Base-by-base conservation (phyloP, 345 rosid species). In the Hibiscus trionum region DNA sequence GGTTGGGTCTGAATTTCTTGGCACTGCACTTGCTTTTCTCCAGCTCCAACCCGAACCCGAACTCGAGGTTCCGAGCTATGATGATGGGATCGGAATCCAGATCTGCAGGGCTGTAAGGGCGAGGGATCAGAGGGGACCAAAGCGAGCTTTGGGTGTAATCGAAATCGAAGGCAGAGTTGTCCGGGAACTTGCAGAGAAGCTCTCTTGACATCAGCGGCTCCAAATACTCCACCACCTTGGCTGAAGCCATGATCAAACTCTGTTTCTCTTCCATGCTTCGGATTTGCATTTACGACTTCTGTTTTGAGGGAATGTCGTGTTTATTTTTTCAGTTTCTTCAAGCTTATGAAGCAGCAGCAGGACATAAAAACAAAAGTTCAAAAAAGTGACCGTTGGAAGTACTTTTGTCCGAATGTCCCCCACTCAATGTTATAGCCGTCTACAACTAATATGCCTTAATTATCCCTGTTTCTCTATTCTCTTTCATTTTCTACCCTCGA, bases 51-150 rank as follows among this genome's bases (percentile, higher is more conserved):
- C 78, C 78, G 12, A 72, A 77, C 2, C 77, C 82, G 39, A 83
- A 76, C 39, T 78, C 62, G 4, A 81, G 77, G 77, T 73, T 73
- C 70, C 61, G 76, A 7, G 80, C 90, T 3, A 79, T 78, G 3
- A 78, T 44, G 12, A 21, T 56, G 60, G 29, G 15, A 8, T n/a
- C 53, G 27, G 47, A 60, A 24, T 79, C 90, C 0, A 84, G 74
- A 60, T 84, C 88, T 29, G 81, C 35, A 47, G 87, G 82, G 59
- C 63, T 67, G 83, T 88, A 82, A 17, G 74, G 26, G 21, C 91
- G 86, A 46, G 88, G 96, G 55, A 91, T 78, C 35, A 93, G 77
- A 56, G 98, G 97, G 73, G 98, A 93, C 98, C 98, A 93, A 49
- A 93, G 79, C 19, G 98, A 91, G 87, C 97, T 91, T 79, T 89